phyloP scores from a whole-genome alignment of 148 eudicot genomes.

The Rhododendron ovatum region DNA sequence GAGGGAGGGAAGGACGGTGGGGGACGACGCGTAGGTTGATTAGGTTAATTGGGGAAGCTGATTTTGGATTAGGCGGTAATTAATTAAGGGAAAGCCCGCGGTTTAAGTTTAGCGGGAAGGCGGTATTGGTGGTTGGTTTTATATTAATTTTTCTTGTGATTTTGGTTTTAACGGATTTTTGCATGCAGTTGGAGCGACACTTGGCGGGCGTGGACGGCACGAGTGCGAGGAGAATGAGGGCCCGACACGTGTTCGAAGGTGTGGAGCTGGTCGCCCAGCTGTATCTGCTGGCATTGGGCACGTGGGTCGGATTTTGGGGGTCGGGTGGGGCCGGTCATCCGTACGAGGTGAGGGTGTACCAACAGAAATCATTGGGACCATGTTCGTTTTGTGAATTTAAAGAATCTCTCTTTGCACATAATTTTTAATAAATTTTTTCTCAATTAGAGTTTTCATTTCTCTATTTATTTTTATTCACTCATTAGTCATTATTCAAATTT shows the following conservation, averaged over 20 bases:
- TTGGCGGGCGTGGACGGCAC: background rate
- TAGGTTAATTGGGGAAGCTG: background rate
- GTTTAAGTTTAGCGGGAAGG: background rate
- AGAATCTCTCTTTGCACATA: too few relatives aligned
- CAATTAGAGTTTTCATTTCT: too few relatives aligned
- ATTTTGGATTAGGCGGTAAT: background rate
- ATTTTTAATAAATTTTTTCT: too few relatives aligned
- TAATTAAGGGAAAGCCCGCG: background rate
- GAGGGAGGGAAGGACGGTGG: conserved; percentile 22
- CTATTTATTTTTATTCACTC: too few relatives aligned
- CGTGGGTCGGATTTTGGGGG: background rate
- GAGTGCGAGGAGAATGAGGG: background rate
- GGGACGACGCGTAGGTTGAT: conserved; percentile 31
- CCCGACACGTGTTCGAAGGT: background rate
- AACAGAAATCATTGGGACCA: background rate
- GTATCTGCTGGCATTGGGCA: background rate
- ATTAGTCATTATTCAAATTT: too few relatives aligned
- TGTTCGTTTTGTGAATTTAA: too few relatives aligned
- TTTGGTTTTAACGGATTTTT: background rate
- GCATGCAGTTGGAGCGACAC: background rate
- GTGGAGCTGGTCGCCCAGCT: background rate
- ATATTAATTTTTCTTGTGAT: background rate
- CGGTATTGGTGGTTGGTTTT: background rate
- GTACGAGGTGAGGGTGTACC: background rate
- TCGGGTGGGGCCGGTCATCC: background rate